phyloP scores from a whole-genome alignment of 1,139 yeast genomes.

The Meyerozyma elateridarum region DNA sequence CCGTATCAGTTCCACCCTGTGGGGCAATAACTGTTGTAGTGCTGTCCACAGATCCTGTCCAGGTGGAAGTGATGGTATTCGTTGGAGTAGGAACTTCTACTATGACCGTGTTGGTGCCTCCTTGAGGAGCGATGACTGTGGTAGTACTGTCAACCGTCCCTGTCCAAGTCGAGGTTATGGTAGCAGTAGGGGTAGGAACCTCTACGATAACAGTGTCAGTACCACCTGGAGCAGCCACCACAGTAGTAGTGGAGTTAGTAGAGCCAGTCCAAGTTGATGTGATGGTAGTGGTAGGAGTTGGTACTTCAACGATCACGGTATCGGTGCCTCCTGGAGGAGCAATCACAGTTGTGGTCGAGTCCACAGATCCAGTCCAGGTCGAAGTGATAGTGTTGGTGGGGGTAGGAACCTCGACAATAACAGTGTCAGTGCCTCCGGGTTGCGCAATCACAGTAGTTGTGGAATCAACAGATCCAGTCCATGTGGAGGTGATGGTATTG shows the following conservation, averaged over 20 bases:
- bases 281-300: slow-evolving; percentile 7
- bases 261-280: slow-evolving; percentile 5
- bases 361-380: slow-evolving; percentile 22
- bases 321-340: slow-evolving; percentile 11
- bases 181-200: slow-evolving; percentile 13
- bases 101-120: slow-evolving; percentile 11
- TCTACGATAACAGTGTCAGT: slow-evolving; percentile 12
- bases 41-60: slow-evolving; percentile 10
- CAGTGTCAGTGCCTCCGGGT: slow-evolving; percentile 10
- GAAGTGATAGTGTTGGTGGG: slow-evolving; percentile 12
- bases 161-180: slow-evolving; percentile 15
- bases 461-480: slow-evolving; percentile 12
- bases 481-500: slow-evolving; percentile 14
- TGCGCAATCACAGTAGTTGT: slow-evolving; percentile 12
- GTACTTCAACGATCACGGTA: slow-evolving; percentile 9
- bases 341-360: slow-evolving; percentile 16
- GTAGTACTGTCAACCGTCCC: slow-evolving; percentile 10
- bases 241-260: slow-evolving; percentile 16
- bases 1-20: slow-evolving; percentile 10
- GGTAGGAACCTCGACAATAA: slow-evolving; percentile 9
- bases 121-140: slow-evolving; percentile 12
- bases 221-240: slow-evolving; percentile 6
- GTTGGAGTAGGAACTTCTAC: slow-evolving; percentile 9
- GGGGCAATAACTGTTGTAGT: slow-evolving; percentile 8
- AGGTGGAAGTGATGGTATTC: slow-evolving; percentile 12